These are phyloP conservation scores for Herpomyces periplanetae DNA, from an alignment of 2,329 filamentous ascomycete species.

Conservation along the genomic window DNA sequence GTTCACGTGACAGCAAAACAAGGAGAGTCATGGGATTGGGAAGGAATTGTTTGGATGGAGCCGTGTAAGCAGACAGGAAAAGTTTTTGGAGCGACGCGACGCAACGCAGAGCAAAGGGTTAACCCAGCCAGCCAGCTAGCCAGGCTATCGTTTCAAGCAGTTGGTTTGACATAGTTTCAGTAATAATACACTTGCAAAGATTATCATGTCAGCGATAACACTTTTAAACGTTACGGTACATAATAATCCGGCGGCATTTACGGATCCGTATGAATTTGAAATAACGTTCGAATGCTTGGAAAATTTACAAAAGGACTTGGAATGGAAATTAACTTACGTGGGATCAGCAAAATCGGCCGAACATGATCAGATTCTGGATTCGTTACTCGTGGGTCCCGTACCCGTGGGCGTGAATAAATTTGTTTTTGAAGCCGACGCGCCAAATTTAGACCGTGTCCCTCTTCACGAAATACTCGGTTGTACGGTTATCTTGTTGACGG, in stretches of 20 bases:
- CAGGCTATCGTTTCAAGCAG: no score
- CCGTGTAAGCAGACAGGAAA: no score
- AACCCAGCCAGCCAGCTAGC: no score
- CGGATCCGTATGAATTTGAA: conserved; percentile 73
- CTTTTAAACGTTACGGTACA: conserved; percentile 75
- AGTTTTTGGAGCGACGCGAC: no score
- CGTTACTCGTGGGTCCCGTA: conserved; percentile 79
- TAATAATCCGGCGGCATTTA: conserved; percentile 88
- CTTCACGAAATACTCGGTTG: conserved; percentile 83
- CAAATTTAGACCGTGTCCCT: conserved; percentile 59
- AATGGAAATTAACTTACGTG: conserved; percentile 98
- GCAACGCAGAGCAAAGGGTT: no score
- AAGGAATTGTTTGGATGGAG: no score
- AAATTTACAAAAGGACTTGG: conserved; percentile 72
- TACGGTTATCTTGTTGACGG: conserved; percentile 79
- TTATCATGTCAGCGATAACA: conserved; percentile 90
- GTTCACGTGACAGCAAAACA: no score
- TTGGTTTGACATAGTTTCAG: no score
- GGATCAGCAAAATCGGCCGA: conserved; percentile 93
- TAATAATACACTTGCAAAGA: no score
- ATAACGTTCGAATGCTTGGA: conserved; percentile 97
- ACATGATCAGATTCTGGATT: conserved; percentile 92
- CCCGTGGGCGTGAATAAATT: conserved; percentile 96
- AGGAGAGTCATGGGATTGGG: no score
- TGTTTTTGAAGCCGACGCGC: conserved; percentile 73